Evolutionary conservation across 768 basidiomycete genomes (phyloP), one percentile per base, ranked within the genome.

Genomic region (Auriscalpium microsporum): DNA sequence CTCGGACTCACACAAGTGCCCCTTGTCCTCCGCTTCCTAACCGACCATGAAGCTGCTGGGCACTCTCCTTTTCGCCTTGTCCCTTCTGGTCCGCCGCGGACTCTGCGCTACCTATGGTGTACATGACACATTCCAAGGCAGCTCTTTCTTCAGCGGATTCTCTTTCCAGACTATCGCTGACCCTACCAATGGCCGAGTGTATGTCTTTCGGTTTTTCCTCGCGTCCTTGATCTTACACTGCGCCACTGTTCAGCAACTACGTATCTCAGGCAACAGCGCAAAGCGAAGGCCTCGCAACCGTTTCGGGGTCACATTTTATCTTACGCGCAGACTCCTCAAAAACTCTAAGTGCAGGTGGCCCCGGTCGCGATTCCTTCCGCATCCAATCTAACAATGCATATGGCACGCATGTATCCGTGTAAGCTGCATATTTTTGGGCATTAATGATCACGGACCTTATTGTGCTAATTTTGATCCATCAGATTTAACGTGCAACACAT

Each of bases 401-500:
- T 17, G 40, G 44, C 36, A 59, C 45, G 45, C 60, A 59, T 34
- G 54, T 62, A 42, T 74, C 75, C 38, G 72, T 83, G 80, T 81
- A 65, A 54, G 75, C 69, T n/a, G 13, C 10, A 34, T 21, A 11
- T 44, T n/a, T 10, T 58, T 17, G 44, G 28, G 8, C 16, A 33
- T 33, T 4, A 21, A 21, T 21, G 45, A 36, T 45, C 11, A 42
- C 16, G n/a, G 46, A 14, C 11, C 57, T 53, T 38, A 57, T 40
- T 45, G 53, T 21, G 19, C 23, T 48, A 35, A 53, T 42, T 51
- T 11, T 45, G 52, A 40, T 54, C 53, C n/a, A 17, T 21, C 59
- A 75, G 72, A 37, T 72, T 80, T 58, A 75, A 83, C 62, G 60
- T 82, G 49, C 66, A 72, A 17, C 81, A 83, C 63, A 83, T 83